Conservation (phyloP, 208 protist genomes). For the Leishmania arabica region DNA sequence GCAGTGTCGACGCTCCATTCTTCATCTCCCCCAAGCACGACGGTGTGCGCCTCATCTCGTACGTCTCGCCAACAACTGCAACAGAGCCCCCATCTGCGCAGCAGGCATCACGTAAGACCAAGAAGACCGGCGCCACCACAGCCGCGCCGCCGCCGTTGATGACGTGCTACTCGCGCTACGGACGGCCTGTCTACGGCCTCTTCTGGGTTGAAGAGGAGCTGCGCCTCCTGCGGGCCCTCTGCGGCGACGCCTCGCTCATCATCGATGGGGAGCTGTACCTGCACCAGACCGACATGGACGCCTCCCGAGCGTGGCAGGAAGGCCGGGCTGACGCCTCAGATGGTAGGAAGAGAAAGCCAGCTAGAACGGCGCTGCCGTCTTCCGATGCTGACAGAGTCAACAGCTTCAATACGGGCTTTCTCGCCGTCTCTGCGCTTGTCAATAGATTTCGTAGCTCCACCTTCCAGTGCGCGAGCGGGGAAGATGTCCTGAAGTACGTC, state of each 20-base stretch:
- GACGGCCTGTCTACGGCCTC: conserved; percentile 73
- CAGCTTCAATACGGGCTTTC: conserved; percentile 66
- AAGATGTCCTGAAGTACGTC: conserved; percentile 71
- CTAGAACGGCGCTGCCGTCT: not conserved
- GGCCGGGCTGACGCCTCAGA: not conserved
- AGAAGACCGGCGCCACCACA: not conserved
- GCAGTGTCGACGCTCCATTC: conserved; percentile 35
- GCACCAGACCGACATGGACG: conserved; percentile 37
- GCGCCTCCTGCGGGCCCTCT: conserved; percentile 61
- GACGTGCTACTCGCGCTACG: conserved; percentile 85
- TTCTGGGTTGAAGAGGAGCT: conserved; percentile 90
- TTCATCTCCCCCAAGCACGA: conserved; percentile 92
- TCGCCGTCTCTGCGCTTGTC: conserved; percentile 74
- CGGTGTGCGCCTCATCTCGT: conserved; percentile 80
- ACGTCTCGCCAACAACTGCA: conserved; percentile 32
- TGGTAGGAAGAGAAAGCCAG: conserved; percentile 1
- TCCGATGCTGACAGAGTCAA: not conserved
- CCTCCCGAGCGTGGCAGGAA: not conserved
- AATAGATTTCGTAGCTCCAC: conserved; percentile 62
- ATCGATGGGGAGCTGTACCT: conserved; percentile 90
- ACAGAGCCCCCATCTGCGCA: not conserved
- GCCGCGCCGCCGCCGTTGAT: not conserved
- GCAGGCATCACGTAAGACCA: not conserved
- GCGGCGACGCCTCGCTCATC: conserved; percentile 62
- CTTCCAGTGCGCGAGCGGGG: conserved; percentile 30